These are phyloP conservation scores for Phaeodactylum tricornutum DNA, from an alignment of 108 stramenopile species.

Conservation along the genomic window DNA sequence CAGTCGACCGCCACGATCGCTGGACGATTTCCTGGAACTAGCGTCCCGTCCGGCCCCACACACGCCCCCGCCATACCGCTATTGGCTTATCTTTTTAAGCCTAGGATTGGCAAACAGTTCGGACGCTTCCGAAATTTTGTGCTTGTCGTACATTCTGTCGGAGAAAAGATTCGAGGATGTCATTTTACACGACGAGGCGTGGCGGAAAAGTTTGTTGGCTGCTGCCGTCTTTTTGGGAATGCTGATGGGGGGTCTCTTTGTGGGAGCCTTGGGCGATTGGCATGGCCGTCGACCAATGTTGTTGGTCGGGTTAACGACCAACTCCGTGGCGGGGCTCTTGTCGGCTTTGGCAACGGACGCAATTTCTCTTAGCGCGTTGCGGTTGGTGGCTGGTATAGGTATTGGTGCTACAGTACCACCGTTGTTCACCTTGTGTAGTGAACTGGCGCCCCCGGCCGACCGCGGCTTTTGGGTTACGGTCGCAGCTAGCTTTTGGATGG, in stretches of 20 bases:
- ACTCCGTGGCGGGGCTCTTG: conserved; percentile 42
- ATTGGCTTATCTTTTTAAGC: conserved; percentile 57
- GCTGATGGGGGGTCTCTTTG: conserved; percentile 59
- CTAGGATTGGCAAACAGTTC: conserved; percentile 63
- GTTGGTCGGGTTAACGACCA: conserved; percentile 43
- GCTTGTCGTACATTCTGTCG: conserved; percentile 58
- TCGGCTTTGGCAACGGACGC: conserved; percentile 33
- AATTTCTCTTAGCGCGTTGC: conserved; percentile 25
- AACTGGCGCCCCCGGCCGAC: conserved; percentile 56
- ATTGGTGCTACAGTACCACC: conserved; percentile 74
- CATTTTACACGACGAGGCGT: conserved; percentile 13
- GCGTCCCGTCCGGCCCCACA: too few species aligned
- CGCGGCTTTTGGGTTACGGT: conserved; percentile 61
- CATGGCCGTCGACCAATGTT: conserved; percentile 58
- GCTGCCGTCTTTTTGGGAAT: conserved; percentile 74
- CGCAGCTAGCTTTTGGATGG: conserved; percentile 81
- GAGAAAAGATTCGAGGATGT: conserved; percentile 32
- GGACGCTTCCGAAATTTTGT: conserved; percentile 68
- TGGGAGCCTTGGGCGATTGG: conserved; percentile 52
- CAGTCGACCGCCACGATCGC: too few species aligned
- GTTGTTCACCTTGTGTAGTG: conserved; percentile 54
- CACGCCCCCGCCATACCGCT: too few species aligned
- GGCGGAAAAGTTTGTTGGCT: conserved; percentile 41
- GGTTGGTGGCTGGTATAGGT: conserved; percentile 61
- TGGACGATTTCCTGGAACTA: too few species aligned